phyloP scores from a whole-genome alignment of 345 rosid genomes.

The Melaleuca quinquenervia region DNA sequence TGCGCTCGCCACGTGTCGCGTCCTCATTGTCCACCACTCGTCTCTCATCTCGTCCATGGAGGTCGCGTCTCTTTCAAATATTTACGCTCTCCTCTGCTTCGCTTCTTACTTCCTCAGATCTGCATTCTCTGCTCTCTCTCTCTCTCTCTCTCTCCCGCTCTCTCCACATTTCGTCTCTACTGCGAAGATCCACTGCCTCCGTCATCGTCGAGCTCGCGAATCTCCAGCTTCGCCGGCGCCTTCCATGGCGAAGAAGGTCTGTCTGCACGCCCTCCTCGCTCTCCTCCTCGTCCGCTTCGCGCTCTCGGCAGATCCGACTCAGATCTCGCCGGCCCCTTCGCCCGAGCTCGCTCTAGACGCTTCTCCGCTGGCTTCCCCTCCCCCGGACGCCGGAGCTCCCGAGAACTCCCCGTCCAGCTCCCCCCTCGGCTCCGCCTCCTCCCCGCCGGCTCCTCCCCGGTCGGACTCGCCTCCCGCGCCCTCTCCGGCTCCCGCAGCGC shows the following conservation, averaged over 20 bases:
- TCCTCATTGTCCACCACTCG: not conserved
- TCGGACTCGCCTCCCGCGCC: not conserved
- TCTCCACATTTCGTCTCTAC: not conserved
- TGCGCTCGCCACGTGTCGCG: not conserved
- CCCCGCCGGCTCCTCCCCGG: slow-evolving; percentile 8
- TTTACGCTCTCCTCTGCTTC: not conserved
- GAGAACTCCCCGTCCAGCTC: not conserved
- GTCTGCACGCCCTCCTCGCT: not conserved
- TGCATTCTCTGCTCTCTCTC: not conserved
- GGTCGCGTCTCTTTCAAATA: not conserved
- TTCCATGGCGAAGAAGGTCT: slow-evolving; percentile 6
- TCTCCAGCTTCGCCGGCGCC: not conserved
- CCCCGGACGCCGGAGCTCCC: not conserved
- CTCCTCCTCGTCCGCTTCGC: not conserved
- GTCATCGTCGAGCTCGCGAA: not conserved
- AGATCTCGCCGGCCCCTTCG: not conserved
- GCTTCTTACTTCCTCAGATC: not conserved
- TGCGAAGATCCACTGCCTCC: not conserved
- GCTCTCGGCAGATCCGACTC: not conserved
- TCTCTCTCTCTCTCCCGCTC: not conserved
- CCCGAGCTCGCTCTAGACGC: not conserved
- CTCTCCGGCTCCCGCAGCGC: not conserved
- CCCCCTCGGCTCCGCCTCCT: not conserved
- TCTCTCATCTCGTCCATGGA: not conserved
- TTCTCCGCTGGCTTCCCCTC: not conserved